Conservation (phyloP, 768 basidiomycete genomes). For the Suillus paluster region DNA sequence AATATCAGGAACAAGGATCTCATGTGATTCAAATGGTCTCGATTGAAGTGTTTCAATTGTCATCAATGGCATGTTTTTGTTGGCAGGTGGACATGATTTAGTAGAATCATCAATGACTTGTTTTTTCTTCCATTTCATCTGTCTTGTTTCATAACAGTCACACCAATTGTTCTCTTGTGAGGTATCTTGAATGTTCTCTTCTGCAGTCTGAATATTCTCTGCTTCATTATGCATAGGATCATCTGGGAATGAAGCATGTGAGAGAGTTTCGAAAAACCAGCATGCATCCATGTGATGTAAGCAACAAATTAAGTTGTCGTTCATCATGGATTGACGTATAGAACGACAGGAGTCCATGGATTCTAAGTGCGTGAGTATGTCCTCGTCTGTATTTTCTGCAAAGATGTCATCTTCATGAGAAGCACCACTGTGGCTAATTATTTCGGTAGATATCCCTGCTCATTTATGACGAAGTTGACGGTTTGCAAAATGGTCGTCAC, state of each 20-base stretch:
- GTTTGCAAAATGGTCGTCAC: no score
- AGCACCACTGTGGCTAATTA: no score
- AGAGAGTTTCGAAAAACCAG: neutral
- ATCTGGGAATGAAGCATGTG: no score
- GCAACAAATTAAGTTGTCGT: neutral
- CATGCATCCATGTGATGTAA: neutral
- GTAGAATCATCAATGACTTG: neutral
- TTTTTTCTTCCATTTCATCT: neutral
- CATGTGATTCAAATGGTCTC: neutral
- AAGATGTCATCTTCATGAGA: conserved; percentile 38
- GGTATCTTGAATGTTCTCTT: neutral
- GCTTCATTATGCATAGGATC: neutral
- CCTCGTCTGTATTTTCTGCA: conserved; percentile 10
- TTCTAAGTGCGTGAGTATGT: neutral
- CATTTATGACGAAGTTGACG: no score
- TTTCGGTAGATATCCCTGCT: no score
- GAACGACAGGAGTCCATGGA: neutral
- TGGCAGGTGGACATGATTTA: neutral
- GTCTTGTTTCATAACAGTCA: neutral
- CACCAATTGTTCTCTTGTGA: neutral
- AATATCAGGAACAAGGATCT: neutral
- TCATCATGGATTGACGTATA: neutral
- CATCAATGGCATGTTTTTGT: neutral
- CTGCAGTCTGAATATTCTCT: no score
- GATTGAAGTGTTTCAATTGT: neutral